A percentile compares a stretch with the other conserved stretches of the same genome.
phyloP scores from a whole-genome alignment of 179 eudicot species.

The Heliamphora pulchella region DNA sequence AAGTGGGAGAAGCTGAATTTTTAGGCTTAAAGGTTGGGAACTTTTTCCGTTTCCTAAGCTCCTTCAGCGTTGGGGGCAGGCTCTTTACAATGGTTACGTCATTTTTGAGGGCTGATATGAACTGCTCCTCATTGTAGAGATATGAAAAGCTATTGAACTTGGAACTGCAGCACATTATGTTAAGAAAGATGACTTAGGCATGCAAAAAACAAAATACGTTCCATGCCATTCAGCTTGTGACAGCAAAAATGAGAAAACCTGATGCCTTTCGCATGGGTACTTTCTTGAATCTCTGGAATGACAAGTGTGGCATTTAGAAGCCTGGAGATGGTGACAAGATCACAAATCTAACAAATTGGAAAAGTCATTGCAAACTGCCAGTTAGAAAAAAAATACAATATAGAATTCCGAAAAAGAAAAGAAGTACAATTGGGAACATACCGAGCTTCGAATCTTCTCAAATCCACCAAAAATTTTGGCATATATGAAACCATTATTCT shows the following conservation, averaged over 20 bases:
- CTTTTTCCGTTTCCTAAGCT: slow-evolving; percentile 59
- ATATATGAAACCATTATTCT: slow-evolving; percentile 76
- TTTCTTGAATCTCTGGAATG: slow-evolving; percentile 89
- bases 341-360: slow-evolving; percentile 61
- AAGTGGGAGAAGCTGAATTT: slow-evolving; percentile 50
- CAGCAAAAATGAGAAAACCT: slow-evolving; percentile 39
- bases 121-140: slow-evolving; percentile 79
- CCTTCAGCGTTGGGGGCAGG: slow-evolving; percentile 61
- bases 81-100: slow-evolving; percentile 65
- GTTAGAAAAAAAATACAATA: slow-evolving; percentile 15
- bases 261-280: slow-evolving; percentile 67
- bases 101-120: slow-evolving; percentile 53
- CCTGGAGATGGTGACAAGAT: slow-evolving; percentile 84
- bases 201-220: not conserved
- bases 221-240: not conserved
- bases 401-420: not conserved
- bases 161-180: slow-evolving; percentile 46
- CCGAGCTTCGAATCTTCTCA: slow-evolving; percentile 78
- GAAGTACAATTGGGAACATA: slow-evolving; percentile 29
- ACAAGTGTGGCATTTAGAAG: slow-evolving; percentile 94
- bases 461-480: slow-evolving; percentile 89
- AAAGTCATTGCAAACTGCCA: slow-evolving; percentile 19
- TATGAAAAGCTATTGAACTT: slow-evolving; percentile 79
- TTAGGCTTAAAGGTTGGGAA: slow-evolving; percentile 70
- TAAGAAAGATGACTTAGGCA: slow-evolving; percentile 12